Evolutionary conservation across 306 rosid genomes (phyloP), one percentile per base, ranked within the genome.

Genomic region (Vachellia pachyceras): DNA sequence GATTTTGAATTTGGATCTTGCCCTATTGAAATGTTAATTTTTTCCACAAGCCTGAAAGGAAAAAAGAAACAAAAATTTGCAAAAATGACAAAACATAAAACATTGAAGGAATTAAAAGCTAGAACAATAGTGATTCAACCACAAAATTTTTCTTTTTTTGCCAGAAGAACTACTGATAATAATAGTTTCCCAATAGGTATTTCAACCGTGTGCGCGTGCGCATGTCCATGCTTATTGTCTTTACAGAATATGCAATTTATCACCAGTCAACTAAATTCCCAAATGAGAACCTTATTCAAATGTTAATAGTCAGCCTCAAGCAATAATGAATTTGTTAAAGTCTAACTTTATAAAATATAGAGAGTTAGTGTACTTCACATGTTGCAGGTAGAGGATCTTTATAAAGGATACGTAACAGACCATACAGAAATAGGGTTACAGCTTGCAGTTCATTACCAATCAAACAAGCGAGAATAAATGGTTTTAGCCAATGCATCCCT

Each of bases 401-500:
- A 57, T 37, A 52, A 20, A 77, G 66, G 68, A 46, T 20, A 67
- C 17, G 60, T 40, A 73, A 44, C 80, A 79, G 76, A 64, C 47
- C 42, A 81, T 22, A 64, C n/a, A 86, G 76, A 79, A 73, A 64
- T 58, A 76, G 54, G 65, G 83, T 44, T 73, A 60, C 44, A 81
- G 67, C 37, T 8, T 23, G 67, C 6, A 64, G 77, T 82, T 75
- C 72, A 84, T 87, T 96, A 96, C 99, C 99, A 96, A 71, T 96
- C 99, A 94, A 96, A 96, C 83, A 96, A 90, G 58, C 99, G 97
- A 5, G 97, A 96, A 86, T 96, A 96, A 72, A 96, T 41, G 44
- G 99, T 96, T 87, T 96, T 96, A 67, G 99, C 97, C 17, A 96
- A 84, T 79, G 97, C 99, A 88, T 96, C 99, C 88, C 97, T 89